Base-by-base conservation (phyloP, 2,329 filamentous ascomycete species). In the Exserohilum turcica region DNA sequence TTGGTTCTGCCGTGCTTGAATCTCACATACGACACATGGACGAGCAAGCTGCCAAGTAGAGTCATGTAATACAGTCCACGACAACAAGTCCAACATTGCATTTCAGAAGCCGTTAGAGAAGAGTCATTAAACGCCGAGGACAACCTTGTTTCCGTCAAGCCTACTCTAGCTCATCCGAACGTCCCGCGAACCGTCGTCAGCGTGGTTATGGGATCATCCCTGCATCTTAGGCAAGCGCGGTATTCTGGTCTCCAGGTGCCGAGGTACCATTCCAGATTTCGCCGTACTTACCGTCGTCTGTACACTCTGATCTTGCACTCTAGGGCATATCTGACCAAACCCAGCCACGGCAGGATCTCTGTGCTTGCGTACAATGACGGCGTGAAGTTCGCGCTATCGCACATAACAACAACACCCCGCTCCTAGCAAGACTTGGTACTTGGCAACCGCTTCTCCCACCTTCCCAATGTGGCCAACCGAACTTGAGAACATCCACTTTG, bases 21-120 rank as follows among this genome's bases (percentile, higher is more conserved):
- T 53, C 48, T 28, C 52, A 59, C 18, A 43, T 44, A 15, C 40
- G 40, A 7, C 55, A 60, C 16, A 59, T 59, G 58, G 52, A 53
- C 24, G 48, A 58, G 18, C 58, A 60, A 37, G 56, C 58, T 10
- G 49, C 46, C 16, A 59, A 60, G 21, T 59, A 52, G 45, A 27
- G 32, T 18, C 13, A 12, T 27, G 9, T 6, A 3, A 8, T 5
- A 13, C 19, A 18, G 18, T n/a, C 15, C 16, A 24, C 8, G 12
- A 40, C 12, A 33, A 12, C 6, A 1, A 9, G 31, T 10, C 31
- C 7, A 27, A 18, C 18, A 15, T 27, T 37, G 12, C 18, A 10
- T 42, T 18, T 5, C 7, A 12, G 21, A 15, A 13, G 24, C 9
- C 31, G 42, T 27, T 27, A 12, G 13, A 43, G 15, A 21, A 35